Conservation (phyloP, 129 eudicot species). For the Tagetes patula region DNA sequence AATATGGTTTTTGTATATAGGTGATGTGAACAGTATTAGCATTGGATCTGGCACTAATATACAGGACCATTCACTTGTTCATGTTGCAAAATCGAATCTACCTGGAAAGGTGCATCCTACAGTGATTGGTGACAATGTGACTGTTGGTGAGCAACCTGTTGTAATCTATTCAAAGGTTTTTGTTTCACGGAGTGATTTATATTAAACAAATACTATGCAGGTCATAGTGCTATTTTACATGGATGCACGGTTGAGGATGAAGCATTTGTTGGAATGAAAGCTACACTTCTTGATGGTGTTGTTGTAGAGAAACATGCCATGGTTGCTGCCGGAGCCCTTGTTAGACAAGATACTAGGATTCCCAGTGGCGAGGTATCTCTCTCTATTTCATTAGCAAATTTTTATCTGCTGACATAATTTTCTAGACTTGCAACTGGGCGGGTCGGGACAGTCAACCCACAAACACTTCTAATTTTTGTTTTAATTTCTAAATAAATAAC, state of each 20-base stretch:
- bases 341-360: constrained; percentile 59
- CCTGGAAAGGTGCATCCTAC: constrained; percentile 65
- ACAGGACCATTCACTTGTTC: constrained; percentile 71
- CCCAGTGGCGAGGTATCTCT: constrained; percentile 59
- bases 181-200: neutral
- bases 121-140: constrained; percentile 67
- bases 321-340: constrained; percentile 83
- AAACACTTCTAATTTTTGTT: neutral
- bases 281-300: constrained; percentile 68
- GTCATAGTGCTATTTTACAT: constrained; percentile 72
- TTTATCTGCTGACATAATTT: neutral
- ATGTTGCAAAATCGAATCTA: constrained; percentile 67
- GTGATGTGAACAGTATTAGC: constrained; percentile 68
- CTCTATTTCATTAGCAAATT: neutral
- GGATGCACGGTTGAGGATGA: constrained; percentile 75
- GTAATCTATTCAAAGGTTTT: neutral
- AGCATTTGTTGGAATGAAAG: constrained; percentile 71
- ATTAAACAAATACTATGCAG: constrained; percentile 29
- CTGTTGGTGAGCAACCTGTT: constrained; percentile 48
- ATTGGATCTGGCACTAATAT: constrained; percentile 71
- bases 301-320: constrained; percentile 65
- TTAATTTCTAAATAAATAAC: neutral
- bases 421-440: neutral
- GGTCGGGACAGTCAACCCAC: neutral
- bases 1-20: constrained; percentile 30